Evolutionary conservation across 1,284 basidiomycete species (phyloP).

Genomic region (Afroboletus lepidellus): DNA sequence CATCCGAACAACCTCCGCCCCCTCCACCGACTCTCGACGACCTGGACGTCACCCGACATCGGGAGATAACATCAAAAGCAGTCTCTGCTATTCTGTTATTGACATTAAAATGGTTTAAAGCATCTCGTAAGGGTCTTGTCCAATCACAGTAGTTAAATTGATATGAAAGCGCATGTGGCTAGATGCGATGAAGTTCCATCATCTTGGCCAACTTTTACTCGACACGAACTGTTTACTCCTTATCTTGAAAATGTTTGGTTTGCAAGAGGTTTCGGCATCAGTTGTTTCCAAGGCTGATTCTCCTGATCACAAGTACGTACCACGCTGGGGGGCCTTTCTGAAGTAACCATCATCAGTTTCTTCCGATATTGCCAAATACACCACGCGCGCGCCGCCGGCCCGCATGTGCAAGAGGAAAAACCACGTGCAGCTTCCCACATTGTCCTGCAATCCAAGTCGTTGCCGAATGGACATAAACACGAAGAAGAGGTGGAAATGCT

Average conservation of each 20-base stretch:
- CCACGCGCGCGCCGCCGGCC: conserved; percentile 59
- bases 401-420: conserved; percentile 57
- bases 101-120: conserved; percentile 97
- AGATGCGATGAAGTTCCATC: conserved; percentile 99
- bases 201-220: conserved; percentile 90
- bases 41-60: conserved; percentile 91
- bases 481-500: conserved; percentile 90
- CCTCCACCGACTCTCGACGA: conserved; percentile 89
- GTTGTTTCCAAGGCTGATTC: conserved; percentile 89
- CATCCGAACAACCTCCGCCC: conserved; percentile 60
- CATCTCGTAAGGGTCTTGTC: conserved; percentile 69
- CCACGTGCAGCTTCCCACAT: conserved; percentile 56
- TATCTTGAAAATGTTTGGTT: conserved; percentile 96
- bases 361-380: conserved; percentile 90
- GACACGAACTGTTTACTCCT: conserved; percentile 95
- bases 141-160: neutral
- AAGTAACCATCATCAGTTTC: conserved; percentile 58
- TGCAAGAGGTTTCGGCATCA: conserved; percentile 85
- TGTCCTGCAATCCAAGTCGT: conserved; percentile 49
- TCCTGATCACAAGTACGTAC: conserved; percentile 74
- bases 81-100: conserved; percentile 93
- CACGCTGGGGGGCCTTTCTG: conserved; percentile 1
- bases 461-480: conserved; percentile 69
- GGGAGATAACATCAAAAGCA: conserved; percentile 97
- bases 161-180: conserved; percentile 8